Evolutionary conservation across 805 yeast species (phyloP), one percentile per base, ranked within the genome.

Genomic region (Ogataea salicorniae): DNA sequence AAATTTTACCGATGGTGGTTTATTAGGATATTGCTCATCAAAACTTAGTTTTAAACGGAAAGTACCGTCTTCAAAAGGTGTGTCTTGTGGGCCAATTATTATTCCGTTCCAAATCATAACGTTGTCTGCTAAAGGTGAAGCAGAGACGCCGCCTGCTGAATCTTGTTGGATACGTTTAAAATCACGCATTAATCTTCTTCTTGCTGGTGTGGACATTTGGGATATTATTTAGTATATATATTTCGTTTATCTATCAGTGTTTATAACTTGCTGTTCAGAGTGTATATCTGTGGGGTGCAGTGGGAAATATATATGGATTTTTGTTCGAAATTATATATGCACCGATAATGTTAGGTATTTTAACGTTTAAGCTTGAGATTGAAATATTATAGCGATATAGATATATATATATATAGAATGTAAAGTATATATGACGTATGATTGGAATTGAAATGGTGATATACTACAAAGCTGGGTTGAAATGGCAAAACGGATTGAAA

Each of bases 101-200:
- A 94, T 96, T 0, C 97, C 99, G 67, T 94, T 94, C 91, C 99
- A 94, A 35, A 87, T 79, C 96, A 94, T 90, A 44, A 94, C 97
- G 61, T 94, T 94, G 64, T 94, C 98, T 5, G 98, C 90, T 45
- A 92, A 77, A 5, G 99, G 99, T 5, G 96, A 87, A 0, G 99
- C 99, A 6, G 96, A 87, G 11, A 94, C 96, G 15, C 99, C 99
- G 33, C 95, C 94, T 22, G 99, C 97, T 13, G 98, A 94, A 68
- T 94, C 99, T 72, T 86, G 94, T 68, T 94, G 97, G 84, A 94
- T 91, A 59, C 98, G 84, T 84, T 90, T 91, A 71, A 94, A 89
- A 70, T 94, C 99, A 68, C 99, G 87, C 98, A 94, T 94, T 61
- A 94, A 81, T 73, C 99, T 83, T 81, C 97, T 86, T 67, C 96